These are phyloP conservation scores for Populus deltoides DNA, from an alignment of 345 rosid species.

Conservation along the genomic window DNA sequence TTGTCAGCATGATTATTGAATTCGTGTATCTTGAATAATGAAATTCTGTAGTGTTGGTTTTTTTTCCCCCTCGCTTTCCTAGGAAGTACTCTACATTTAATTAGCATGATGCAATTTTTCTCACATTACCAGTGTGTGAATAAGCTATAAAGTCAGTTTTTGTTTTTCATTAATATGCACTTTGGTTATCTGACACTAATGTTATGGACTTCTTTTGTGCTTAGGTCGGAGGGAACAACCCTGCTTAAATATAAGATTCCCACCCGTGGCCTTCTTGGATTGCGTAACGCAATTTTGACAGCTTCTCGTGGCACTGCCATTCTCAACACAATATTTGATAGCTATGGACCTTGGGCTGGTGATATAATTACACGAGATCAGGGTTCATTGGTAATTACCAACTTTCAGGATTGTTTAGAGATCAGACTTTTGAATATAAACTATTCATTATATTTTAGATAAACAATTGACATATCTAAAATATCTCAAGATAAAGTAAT, in stretches of 20 bases:
- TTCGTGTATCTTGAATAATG: background rate
- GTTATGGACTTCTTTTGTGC: slow-evolving; percentile 7
- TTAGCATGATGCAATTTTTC: background rate
- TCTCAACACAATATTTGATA: slow-evolving; percentile 83
- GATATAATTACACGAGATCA: slow-evolving; percentile 81
- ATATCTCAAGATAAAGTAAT: background rate
- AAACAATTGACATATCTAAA: background rate
- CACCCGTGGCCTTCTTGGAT: slow-evolving; percentile 95
- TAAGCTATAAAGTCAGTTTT: background rate
- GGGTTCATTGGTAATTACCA: slow-evolving; percentile 79
- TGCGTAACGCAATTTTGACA: slow-evolving; percentile 93
- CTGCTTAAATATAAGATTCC: slow-evolving; percentile 82
- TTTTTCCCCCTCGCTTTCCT: background rate
- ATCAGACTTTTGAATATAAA: background rate
- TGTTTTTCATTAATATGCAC: background rate
- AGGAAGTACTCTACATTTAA: background rate
- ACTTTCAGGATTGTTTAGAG: background rate
- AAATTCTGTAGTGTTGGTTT: background rate
- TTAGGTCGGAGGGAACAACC: slow-evolving; percentile 82
- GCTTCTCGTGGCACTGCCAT: slow-evolving; percentile 97
- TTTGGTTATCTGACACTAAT: background rate
- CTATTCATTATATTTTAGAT: background rate
- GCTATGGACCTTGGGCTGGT: slow-evolving; percentile 94
- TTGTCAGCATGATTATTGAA: too few species aligned
- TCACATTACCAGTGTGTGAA: background rate